Percentiles rank a stretch among this genome's conserved stretches.
Evolutionary conservation across 176 grass and related monocot genomes (phyloP).

Genomic region (Hordeum marinum): DNA sequence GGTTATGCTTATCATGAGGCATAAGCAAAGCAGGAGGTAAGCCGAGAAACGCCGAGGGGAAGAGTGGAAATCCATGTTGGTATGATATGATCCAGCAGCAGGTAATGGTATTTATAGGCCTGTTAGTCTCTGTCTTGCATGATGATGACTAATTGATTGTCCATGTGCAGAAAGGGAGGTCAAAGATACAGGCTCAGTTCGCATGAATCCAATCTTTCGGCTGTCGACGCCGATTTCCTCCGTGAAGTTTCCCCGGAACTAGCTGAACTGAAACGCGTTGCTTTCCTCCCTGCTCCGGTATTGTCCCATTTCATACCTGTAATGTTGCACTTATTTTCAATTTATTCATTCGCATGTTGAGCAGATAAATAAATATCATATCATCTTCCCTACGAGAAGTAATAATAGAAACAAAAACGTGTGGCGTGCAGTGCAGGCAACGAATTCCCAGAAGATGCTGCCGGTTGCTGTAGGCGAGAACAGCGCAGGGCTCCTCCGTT

Average conservation of each 20-base stretch:
- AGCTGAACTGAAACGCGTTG: neutral
- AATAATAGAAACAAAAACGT: neutral
- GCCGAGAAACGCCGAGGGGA: neutral
- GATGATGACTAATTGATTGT: neutral
- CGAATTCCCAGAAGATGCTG: neutral
- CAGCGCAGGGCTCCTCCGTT: neutral
- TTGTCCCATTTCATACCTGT: neutral
- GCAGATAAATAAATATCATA: neutral
- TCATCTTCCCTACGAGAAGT: neutral
- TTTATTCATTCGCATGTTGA: neutral
- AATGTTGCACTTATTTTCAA: neutral
- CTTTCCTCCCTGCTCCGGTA: neutral
- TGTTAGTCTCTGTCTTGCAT: neutral
- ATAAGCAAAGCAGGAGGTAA: neutral
- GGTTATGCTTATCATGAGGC: constrained; percentile 6
- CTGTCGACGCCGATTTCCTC: neutral
- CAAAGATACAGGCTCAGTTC: constrained; percentile 17
- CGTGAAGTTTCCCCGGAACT: neutral
- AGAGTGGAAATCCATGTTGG: constrained; percentile 13
- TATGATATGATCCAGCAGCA: neutral
- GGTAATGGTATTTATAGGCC: constrained; percentile 13
- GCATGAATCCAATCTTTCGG: neutral
- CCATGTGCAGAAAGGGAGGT: constrained; percentile 9
- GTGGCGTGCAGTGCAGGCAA: neutral
- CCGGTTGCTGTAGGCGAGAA: neutral